Conservation (phyloP, 192 early-diverging fungal genomes). For the Gaertneriomyces semiglobifer region DNA sequence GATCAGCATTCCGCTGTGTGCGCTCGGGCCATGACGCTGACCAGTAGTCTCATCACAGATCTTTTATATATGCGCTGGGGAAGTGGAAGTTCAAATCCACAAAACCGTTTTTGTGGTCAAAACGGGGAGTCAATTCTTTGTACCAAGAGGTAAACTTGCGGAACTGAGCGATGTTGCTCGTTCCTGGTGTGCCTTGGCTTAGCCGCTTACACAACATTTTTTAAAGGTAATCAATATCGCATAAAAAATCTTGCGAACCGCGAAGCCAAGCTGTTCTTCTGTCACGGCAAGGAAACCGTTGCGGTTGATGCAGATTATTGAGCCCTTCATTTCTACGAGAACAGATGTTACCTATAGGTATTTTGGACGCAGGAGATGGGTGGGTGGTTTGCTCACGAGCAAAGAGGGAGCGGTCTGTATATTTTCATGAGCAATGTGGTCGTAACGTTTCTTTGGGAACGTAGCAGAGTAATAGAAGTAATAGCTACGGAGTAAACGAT, state of each 20-base stretch:
- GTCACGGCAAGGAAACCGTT: slow-evolving; percentile 31
- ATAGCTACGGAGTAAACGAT: background rate
- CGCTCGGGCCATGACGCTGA: background rate
- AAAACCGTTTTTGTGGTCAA: slow-evolving; percentile 41
- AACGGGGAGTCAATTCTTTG: slow-evolving; percentile 43
- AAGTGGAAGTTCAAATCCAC: slow-evolving; percentile 43
- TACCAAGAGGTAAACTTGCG: slow-evolving; percentile 47
- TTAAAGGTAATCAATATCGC: slow-evolving; percentile 40
- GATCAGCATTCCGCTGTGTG: background rate
- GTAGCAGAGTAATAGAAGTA: background rate
- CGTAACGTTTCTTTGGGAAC: background rate
- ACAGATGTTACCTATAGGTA: background rate
- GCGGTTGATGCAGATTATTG: background rate
- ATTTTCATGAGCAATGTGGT: slow-evolving; percentile 9
- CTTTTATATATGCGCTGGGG: slow-evolving; percentile 43
- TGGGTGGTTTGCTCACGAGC: background rate
- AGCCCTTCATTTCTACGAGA: background rate
- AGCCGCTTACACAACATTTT: background rate
- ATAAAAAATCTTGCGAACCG: slow-evolving; percentile 29
- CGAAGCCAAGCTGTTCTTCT: slow-evolving; percentile 41
- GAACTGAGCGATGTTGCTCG: too few relatives aligned
- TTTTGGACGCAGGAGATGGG: background rate
- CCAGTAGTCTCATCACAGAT: slow-evolving; percentile 23
- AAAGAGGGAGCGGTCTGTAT: slow-evolving; percentile 6
- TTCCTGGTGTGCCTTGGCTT: too few relatives aligned